Base-by-base conservation (phyloP, 352 stramenopile genomes). In the Pythium plurisporium region DNA sequence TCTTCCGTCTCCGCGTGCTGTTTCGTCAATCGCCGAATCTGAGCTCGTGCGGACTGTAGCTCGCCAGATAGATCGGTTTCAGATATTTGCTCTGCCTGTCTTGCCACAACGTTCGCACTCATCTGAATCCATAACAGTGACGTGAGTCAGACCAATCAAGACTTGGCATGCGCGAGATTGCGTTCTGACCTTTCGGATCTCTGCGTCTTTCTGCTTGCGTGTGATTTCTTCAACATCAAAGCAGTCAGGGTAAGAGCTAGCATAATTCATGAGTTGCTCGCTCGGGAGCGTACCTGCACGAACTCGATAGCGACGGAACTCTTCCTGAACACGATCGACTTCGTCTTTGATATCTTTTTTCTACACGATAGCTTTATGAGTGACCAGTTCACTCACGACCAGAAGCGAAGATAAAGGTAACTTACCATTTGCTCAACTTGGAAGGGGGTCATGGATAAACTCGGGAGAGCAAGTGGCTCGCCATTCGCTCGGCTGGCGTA, bases 141-240 rank as follows among this genome's bases (percentile, higher is more conserved):
- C 36, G 2, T 37, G 15, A 40, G 44, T 0, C 10, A 40, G 6
- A 4, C 7, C 2, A 40, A 27, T n/a, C 4, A 8, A 38, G 26
- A 29, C 9, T 27, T 4, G 14, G 14, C 25, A 47, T 11, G 9
- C 11, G 26, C 19, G 5, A 49, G 15, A 6, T 8, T 44, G 5
- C n/a, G 8, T 33, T 33, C 48, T 50, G 30, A 93, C 85, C 74
- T 95, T 95, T 52, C 76, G 73, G 38, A 93, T 86, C 59, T 95
- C 82, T 0, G 85, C 82, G 27, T 95, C 85, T 64, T 95, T 93
- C 57, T 95, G 85, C 58, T 95, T 95, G n/a, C 85, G 62, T 19
- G 83, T 89, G 61, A 95, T 95, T 59, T 95, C 85, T 87, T 47
- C 14, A 43, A 37, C 15, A 11, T 25, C 22, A 49, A 55, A 15